A percentile compares a stretch with the other conserved stretches of the same genome.
Conservation (phyloP, 208 protist species). For the Leishmania tropica region DNA sequence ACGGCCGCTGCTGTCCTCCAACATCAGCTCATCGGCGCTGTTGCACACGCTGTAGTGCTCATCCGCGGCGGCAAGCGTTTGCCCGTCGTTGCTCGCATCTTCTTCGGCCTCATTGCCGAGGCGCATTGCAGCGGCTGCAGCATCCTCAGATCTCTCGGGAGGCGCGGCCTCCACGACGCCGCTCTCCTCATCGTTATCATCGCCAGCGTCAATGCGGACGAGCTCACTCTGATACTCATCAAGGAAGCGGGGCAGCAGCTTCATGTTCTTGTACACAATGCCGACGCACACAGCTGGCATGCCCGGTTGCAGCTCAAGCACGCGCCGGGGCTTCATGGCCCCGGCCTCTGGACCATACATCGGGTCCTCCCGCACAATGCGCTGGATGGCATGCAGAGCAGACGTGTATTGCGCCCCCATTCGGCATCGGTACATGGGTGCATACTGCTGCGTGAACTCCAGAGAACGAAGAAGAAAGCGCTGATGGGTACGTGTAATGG, state of each 20-base stretch:
- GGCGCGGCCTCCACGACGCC: background rate
- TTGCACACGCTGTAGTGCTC: constrained; percentile 61
- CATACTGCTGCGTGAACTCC: constrained; percentile 86
- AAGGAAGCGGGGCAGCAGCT: constrained; percentile 82
- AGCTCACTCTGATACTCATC: constrained; percentile 89
- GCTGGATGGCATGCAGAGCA: constrained; percentile 45
- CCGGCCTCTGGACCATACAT: background rate
- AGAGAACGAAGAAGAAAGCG: constrained; percentile 80
- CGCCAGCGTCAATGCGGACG: constrained; percentile 80
- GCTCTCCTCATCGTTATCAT: constrained; percentile 48
- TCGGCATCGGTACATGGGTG: constrained; percentile 82
- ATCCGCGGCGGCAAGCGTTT: constrained; percentile 28
- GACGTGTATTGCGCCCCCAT: constrained; percentile 50
- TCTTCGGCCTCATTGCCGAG: constrained; percentile 9
- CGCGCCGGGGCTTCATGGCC: constrained; percentile 25
- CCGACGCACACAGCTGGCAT: constrained; percentile 70
- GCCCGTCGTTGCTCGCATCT: constrained; percentile 16
- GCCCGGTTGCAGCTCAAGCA: constrained; percentile 72
- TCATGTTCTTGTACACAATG: constrained; percentile 92
- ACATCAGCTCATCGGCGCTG: constrained; percentile 62
- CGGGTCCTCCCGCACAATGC: constrained; percentile 14
- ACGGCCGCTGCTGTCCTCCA: constrained; percentile 87
- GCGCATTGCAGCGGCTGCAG: background rate
- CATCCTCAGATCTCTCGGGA: constrained; percentile 23
- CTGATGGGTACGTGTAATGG: constrained; percentile 75